Evolutionary conservation across 192 early-diverging fungal genomes (phyloP), one percentile per base, ranked within the genome.

Genomic region (Backusella tuberculispora): DNA sequence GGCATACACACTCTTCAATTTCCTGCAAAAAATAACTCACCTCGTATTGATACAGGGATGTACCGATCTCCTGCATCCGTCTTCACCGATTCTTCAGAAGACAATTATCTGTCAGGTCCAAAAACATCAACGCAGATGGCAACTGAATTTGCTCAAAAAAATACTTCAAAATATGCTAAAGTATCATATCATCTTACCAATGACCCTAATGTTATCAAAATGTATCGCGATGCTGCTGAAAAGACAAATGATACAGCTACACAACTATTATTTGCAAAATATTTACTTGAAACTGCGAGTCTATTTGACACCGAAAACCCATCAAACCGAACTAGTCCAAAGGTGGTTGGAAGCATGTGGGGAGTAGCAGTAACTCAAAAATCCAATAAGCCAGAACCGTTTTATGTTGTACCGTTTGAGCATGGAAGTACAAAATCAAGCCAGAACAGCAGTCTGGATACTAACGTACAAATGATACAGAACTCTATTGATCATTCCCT

Each of bases 261-360:
- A 65, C 92, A 95, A 83, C 43, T 92, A 48, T 84, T 87, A 40
- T 95, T 88, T 80, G 93, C 92, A 70, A 91, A 93, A 83, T 95
- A 91, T 76, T 78, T 95, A 63, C 72, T 95, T 21, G 85, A 92
- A 83, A 88, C 89, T 56, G 88, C 89, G 42, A 85, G 86, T 21
- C 43, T 82, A 79, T 26, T 72, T 73, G n/a, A 46, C 17, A 63
- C 26, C 37, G 43, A 40, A 69, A 26, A 9, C 21, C 1, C 24
- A 24, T 26, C 53, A 60, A 60, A 47, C 2, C 19, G 29, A 47
- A 14, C n/a, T 13, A 21, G 13, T 43, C 15, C 29, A 40, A 43
- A 24, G 10, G 21, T 21, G n/a, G 7, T 69, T 47, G 68, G 68
- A 6, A 69, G 68, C 29, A 69, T 69, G 68, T 69, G 68, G 68